Conservation (phyloP, 495 filamentous ascomycete genomes). For the Daldinia vernicosa region DNA sequence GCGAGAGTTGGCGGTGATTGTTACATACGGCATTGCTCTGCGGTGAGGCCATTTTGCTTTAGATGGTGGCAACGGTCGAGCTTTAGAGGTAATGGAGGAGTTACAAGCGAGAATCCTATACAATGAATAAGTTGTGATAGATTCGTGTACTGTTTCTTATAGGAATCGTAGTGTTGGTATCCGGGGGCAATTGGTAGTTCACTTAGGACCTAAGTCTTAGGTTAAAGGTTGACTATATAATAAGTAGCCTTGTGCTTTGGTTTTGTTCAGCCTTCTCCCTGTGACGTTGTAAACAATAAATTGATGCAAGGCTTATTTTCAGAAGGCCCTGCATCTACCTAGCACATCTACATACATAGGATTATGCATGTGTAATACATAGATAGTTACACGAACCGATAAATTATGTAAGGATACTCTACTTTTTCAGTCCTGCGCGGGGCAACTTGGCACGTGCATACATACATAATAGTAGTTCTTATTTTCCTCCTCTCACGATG, state of each 20-base stretch:
- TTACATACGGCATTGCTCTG: constrained; percentile 45
- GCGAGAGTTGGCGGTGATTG: neutral
- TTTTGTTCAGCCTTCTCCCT: constrained; percentile 38
- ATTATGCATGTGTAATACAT: constrained; percentile 1
- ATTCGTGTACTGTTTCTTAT: constrained; percentile 3
- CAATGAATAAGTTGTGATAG: neutral
- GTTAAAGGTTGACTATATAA: constrained; percentile 1
- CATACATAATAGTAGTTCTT: too few relatives aligned
- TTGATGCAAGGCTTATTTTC: constrained; percentile 24
- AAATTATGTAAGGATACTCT: neutral
- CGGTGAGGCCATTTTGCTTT: constrained; percentile 48
- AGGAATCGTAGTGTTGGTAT: neutral
- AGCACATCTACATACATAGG: neutral
- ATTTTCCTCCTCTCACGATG: constrained; percentile 8
- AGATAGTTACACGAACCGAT: neutral
- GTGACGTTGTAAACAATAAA: constrained; percentile 37
- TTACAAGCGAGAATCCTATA: neutral
- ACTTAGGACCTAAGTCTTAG: neutral
- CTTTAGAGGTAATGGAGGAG: neutral
- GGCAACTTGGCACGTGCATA: constrained; percentile 43
- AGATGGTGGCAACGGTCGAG: constrained; percentile 6
- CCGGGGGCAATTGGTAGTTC: constrained; percentile 11
- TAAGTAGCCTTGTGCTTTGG: constrained; percentile 29
- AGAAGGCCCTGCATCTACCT: constrained; percentile 16
- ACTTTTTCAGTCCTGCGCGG: constrained; percentile 22